Percentiles rank a stretch among this genome's conserved stretches.
phyloP scores from a whole-genome alignment of 306 rosid genomes.

The Luffa aegyptiaca region DNA sequence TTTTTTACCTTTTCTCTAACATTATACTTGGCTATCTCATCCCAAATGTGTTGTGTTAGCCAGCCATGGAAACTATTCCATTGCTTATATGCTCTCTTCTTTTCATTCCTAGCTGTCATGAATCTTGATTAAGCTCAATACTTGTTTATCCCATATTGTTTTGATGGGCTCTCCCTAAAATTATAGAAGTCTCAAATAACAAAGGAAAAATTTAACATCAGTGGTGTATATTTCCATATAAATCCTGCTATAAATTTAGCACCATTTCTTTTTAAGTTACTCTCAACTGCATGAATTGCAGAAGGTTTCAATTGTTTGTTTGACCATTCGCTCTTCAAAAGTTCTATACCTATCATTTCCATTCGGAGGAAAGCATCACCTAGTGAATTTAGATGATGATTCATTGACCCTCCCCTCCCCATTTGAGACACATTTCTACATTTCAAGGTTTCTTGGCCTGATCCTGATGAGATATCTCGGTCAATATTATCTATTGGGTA shows the following conservation, averaged over 20 bases:
- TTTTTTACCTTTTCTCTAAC: background rate
- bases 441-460: background rate
- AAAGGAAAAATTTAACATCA: background rate
- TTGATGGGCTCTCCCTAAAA: background rate
- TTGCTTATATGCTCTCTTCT: background rate
- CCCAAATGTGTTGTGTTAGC: background rate
- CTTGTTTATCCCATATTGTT: background rate
- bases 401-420: background rate
- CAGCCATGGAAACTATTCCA: background rate
- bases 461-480: background rate
- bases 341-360: background rate
- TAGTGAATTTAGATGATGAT: background rate
- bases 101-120: background rate
- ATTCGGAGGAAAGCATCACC: background rate
- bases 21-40: background rate
- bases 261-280: background rate
- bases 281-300: background rate
- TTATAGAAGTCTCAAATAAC: background rate
- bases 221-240: background rate
- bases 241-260: background rate
- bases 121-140: background rate
- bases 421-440: background rate
- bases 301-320: background rate
- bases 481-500: background rate
- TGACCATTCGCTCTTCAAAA: background rate